Evolutionary conservation across 176 grass and related monocot species (phyloP), one percentile per base, ranked within the genome.

Genomic region (Lolium rigidum): DNA sequence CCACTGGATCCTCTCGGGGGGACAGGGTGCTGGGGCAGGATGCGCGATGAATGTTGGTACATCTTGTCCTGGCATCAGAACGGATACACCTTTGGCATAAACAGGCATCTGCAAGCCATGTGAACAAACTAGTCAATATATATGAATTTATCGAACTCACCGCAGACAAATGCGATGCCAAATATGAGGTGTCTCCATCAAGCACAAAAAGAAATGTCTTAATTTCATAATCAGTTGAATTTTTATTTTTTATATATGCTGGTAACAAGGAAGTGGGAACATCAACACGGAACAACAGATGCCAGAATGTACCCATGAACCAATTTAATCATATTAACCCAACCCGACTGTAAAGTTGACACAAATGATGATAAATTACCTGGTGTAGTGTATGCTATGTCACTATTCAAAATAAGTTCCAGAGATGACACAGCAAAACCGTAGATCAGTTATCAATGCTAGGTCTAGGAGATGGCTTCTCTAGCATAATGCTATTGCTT

Each of bases 61-160:
- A 57, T 88, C 62, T 54, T 98, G 90, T 20, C 97, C 97, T 21
- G 97, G 97, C 97, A 98, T 98, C 78, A 98, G 35, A 24, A 98
- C 97, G 3, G 94, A 95, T 37, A 98, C 91, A 18, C 85, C 97
- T 89, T 91, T 94, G 43, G 94, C 86, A 72, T 98, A 98, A 16
- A 98, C 82, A 31, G 97, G 82, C 85, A 92, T 94, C 97, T 98
- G 92, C 62, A 85, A 89, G 50, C 9, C n/a, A 75, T 22, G 82
- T 26, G 24, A 80, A 54, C 24, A 15, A 48, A 52, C 2, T 13
- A 41, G 12, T 84, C 81, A 77, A 35, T 24, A 20, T 37, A n/a
- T 7, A 63, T 71, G 65, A 41, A 70, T 60, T 0, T 25, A 50
- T 12, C 65, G 21, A 80, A 55, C 18, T 51, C 12, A 54, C 7